phyloP scores from a whole-genome alignment of 2,329 filamentous ascomycete genomes.

The Zymoseptoria passerinii region DNA sequence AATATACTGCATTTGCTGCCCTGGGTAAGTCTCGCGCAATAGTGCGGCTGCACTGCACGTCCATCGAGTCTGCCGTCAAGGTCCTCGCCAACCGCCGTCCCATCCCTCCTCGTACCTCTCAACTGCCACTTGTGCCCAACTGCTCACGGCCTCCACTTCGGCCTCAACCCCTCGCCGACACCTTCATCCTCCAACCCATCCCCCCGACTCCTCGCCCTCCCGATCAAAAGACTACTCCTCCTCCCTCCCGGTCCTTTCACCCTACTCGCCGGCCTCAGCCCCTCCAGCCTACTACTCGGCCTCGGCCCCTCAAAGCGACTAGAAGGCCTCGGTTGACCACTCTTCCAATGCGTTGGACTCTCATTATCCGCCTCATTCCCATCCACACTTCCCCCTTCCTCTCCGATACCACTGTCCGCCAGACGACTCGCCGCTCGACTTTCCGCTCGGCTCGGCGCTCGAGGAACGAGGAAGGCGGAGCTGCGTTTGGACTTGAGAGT shows the following conservation, averaged over 20 bases:
- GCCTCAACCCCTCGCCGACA: constrained; percentile 8
- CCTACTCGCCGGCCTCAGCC: constrained; percentile 12
- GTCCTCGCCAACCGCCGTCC: no score
- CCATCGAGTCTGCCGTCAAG: no score
- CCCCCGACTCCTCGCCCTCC: constrained; percentile 13
- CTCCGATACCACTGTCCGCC: not conserved
- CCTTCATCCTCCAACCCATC: constrained; percentile 2
- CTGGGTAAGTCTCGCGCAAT: no score
- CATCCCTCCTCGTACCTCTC: no score
- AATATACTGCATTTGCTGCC: no score
- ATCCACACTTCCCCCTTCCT: constrained; percentile 3
- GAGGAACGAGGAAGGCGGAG: not conserved
- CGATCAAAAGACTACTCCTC: constrained; percentile 15
- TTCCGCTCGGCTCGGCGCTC: not conserved
- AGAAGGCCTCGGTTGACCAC: not conserved
- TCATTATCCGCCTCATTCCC: constrained; percentile 27
- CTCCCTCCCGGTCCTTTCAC: constrained; percentile 11
- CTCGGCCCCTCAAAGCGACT: not conserved
- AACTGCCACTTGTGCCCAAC: no score
- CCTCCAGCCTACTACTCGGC: not conserved
- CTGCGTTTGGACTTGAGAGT: not conserved
- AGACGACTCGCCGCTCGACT: not conserved
- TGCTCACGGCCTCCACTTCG: constrained; percentile 17
- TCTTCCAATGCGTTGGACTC: constrained; percentile 6
- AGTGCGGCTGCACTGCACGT: no score